phyloP scores from a whole-genome alignment of 140 eudicot species.

The Oenanthe javanica region DNA sequence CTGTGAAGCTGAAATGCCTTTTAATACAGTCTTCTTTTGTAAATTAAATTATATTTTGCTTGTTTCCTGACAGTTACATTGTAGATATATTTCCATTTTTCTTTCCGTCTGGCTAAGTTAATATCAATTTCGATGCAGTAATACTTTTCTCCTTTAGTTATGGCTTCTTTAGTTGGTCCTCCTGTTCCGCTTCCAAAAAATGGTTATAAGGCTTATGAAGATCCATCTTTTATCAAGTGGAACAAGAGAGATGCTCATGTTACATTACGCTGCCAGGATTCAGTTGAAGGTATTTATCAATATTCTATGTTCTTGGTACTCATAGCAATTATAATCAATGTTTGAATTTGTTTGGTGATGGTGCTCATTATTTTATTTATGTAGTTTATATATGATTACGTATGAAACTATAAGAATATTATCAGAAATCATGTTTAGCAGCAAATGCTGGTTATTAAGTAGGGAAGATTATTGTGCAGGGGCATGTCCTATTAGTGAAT shows the following conservation, averaged over 20 bases:
- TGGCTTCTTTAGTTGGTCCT: conserved; percentile 36
- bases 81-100: not conserved
- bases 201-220: conserved; percentile 71
- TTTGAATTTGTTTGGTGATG: not conserved
- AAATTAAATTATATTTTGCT: not conserved
- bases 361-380: not conserved
- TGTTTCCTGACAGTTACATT: not conserved
- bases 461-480: not conserved
- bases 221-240: conserved; percentile 87
- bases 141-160: not conserved
- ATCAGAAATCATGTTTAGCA: not conserved
- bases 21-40: not conserved
- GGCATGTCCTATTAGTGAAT: not conserved
- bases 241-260: conserved; percentile 93
- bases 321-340: not conserved
- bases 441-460: not conserved
- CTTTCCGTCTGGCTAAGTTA: not conserved
- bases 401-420: not conserved
- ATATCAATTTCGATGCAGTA: not conserved
- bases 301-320: not conserved
- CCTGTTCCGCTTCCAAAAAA: conserved; percentile 22
- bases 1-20: not conserved
- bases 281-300: conserved; percentile 59
- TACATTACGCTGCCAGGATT: conserved; percentile 79
- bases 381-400: not conserved